Base-by-base conservation (phyloP, 2,329 filamentous ascomycete species). In the Nothophoma quercina region DNA sequence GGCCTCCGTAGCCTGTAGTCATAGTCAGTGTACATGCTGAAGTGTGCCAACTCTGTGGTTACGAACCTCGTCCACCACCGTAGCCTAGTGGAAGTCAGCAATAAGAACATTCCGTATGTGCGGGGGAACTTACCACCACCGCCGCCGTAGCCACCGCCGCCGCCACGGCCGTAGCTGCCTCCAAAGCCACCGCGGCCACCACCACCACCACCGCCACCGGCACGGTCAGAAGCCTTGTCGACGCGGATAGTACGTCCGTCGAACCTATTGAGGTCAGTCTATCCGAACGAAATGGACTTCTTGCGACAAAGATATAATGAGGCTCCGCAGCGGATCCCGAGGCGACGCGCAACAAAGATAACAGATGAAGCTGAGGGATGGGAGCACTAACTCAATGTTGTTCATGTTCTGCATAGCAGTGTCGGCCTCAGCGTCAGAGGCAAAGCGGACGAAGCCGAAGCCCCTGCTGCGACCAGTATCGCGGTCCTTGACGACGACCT, bases 401-500 rank as follows among this genome's bases (percentile, higher is more conserved):
- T 95, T 93, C 90, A 95, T 93, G 61, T 81, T 80, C 36, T 81
- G 76, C 74, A 93, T 93, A 34, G 91, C 91, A 62, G 83, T 83
- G 69, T 92, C 86, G 58, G 91, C 90, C 75, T 93, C 89, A 36
- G 81, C 78, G 61, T 93, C 90, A 61, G 86, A 85, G 43, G 85
- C 79, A 78, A 93, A 99, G 67, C 93, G 90, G 60, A 99, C 93
- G 76, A 98, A 98, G 39, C 95, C 95, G 75, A 98, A 99, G 56
- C 95, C 95, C 76, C 95, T 91, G 83, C 93, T 97, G 76, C 93
- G 91, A 68, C 91, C 90, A 70, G 93, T 97, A 74, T 98, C 93
- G 70, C 93, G 91, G 77, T 99, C 93, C 81, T 96, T 98, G 69
- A 98, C 93, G 64, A 99, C 93, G 59, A 96, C 90, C 93, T 98